These are phyloP conservation scores for Extremus antarcticus DNA, from an alignment of 495 filamentous ascomycete species.

Conservation along the genomic window DNA sequence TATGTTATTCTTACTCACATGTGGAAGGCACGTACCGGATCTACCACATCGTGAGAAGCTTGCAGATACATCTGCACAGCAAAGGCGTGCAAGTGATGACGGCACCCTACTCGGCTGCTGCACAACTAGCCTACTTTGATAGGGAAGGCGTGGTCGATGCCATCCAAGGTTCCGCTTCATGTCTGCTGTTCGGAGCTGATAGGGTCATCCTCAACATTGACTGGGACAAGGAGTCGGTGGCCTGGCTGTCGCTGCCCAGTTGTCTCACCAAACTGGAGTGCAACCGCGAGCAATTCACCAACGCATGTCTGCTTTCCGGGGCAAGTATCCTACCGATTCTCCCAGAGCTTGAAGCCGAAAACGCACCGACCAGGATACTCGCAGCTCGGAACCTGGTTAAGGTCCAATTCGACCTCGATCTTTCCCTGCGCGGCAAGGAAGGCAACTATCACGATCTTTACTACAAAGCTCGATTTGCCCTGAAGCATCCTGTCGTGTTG, in stretches of 20 bases:
- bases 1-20: slow-evolving; percentile 14
- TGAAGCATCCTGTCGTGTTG: slow-evolving; percentile 79
- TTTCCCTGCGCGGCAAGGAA: slow-evolving; percentile 58
- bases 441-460: slow-evolving; percentile 77
- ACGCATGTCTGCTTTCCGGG: slow-evolving; percentile 74
- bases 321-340: slow-evolving; percentile 62
- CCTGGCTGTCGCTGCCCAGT: slow-evolving; percentile 58
- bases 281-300: slow-evolving; percentile 62
- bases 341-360: slow-evolving; percentile 58
- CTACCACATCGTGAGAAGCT: slow-evolving; percentile 18
- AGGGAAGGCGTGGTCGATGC: slow-evolving; percentile 59
- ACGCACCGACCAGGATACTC: slow-evolving; percentile 41
- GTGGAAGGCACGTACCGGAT: slow-evolving; percentile 55
- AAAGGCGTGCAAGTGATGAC: slow-evolving; percentile 68
- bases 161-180: slow-evolving; percentile 75
- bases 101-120: slow-evolving; percentile 79
- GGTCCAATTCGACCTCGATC: slow-evolving; percentile 50
- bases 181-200: slow-evolving; percentile 76
- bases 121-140: slow-evolving; percentile 82
- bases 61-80: slow-evolving; percentile 62
- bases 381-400: slow-evolving; percentile 60
- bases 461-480: slow-evolving; percentile 65
- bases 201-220: slow-evolving; percentile 74
- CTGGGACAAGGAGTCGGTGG: slow-evolving; percentile 47
- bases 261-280: slow-evolving; percentile 62